Percentiles rank a stretch among this genome's conserved stretches.
These are phyloP conservation scores for Fonsecaea nubica DNA, from an alignment of 2,329 filamentous ascomycete genomes.

Conservation along the genomic window DNA sequence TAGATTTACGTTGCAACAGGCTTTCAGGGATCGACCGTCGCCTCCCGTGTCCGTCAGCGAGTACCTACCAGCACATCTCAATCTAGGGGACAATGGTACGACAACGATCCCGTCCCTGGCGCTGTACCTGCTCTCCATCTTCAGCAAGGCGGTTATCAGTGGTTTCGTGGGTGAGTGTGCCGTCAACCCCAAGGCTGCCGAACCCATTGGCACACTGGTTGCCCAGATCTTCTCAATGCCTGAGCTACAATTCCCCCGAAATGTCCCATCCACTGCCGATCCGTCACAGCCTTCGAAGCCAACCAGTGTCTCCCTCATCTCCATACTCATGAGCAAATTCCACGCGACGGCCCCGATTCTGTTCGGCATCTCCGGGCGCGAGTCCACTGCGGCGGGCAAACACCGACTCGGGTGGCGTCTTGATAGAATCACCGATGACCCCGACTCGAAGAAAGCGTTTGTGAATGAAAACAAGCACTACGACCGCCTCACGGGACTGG, in stretches of 20 bases:
- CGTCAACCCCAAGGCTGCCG: slow-evolving; percentile 69
- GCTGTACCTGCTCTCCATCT: slow-evolving; percentile 77
- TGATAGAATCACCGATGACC: slow-evolving; percentile 54
- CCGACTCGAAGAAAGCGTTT: slow-evolving; percentile 57
- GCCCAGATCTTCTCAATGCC: slow-evolving; percentile 75
- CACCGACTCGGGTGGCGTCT: slow-evolving; percentile 75
- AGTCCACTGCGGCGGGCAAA: slow-evolving; percentile 73
- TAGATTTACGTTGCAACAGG: slow-evolving; percentile 60
- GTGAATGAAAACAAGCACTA: slow-evolving; percentile 74
- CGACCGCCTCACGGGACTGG: slow-evolving; percentile 82
- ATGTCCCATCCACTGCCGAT: slow-evolving; percentile 11
- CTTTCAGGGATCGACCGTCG: slow-evolving; percentile 57
- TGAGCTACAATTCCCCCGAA: slow-evolving; percentile 55
- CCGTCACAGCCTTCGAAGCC: slow-evolving; percentile 51
- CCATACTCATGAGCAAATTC: slow-evolving; percentile 87
- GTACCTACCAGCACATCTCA: slow-evolving; percentile 55
- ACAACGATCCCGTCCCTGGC: slow-evolving; percentile 63
- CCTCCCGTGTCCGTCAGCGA: slow-evolving; percentile 63
- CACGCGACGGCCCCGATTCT: slow-evolving; percentile 80
- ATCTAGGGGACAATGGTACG: slow-evolving; percentile 33
- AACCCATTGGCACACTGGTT: slow-evolving; percentile 78
- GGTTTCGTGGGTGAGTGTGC: slow-evolving; percentile 73
- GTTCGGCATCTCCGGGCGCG: slow-evolving; percentile 80
- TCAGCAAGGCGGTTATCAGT: slow-evolving; percentile 73
- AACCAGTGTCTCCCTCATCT: slow-evolving; percentile 72